Evolutionary conservation across 768 basidiomycete species (phyloP).

Genomic region (Termitomyces sp.): DNA sequence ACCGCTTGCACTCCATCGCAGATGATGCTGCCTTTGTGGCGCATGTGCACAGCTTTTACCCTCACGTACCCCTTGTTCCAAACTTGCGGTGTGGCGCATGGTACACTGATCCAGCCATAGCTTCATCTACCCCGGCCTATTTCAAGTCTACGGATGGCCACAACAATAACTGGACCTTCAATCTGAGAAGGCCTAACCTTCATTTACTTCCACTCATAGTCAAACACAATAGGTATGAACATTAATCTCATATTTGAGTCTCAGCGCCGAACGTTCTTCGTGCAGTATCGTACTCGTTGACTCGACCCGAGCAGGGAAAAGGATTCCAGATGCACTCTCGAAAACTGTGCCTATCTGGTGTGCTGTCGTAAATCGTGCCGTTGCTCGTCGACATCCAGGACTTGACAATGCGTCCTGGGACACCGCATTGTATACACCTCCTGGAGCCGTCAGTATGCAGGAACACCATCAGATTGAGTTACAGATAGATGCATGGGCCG

Average conservation of each 20-base stretch:
- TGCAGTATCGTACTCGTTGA: conserved; percentile 82
- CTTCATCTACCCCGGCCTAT: conserved; percentile 51
- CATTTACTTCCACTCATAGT: conserved; percentile 60
- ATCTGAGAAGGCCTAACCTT: conserved; percentile 77
- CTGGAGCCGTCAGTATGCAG: conserved; percentile 57
- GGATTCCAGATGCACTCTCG: conserved; percentile 88
- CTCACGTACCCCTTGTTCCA: conserved; percentile 47
- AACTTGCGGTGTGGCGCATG: conserved; percentile 93
- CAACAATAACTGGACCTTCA: conserved; percentile 80
- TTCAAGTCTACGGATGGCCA: conserved; percentile 95
- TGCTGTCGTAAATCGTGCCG: conserved; percentile 72
- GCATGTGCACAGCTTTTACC: conserved; percentile 20
- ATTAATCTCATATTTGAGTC: background rate
- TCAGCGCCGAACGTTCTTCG: background rate
- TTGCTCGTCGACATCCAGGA: conserved; percentile 29
- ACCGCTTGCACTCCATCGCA: conserved; percentile 81
- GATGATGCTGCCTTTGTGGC: conserved; percentile 71
- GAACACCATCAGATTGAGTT: conserved; percentile 78
- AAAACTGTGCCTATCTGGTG: conserved; percentile 98
- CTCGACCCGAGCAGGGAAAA: conserved; percentile 89
- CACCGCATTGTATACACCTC: conserved; percentile 60
- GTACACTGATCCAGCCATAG: conserved; percentile 73
- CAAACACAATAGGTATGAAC: conserved; percentile 51
- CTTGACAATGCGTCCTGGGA: conserved; percentile 40
- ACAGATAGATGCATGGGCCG: conserved; percentile 63